Conservation (phyloP, 2,329 filamentous ascomycete genomes). For the Trichoderma semiorbis region DNA sequence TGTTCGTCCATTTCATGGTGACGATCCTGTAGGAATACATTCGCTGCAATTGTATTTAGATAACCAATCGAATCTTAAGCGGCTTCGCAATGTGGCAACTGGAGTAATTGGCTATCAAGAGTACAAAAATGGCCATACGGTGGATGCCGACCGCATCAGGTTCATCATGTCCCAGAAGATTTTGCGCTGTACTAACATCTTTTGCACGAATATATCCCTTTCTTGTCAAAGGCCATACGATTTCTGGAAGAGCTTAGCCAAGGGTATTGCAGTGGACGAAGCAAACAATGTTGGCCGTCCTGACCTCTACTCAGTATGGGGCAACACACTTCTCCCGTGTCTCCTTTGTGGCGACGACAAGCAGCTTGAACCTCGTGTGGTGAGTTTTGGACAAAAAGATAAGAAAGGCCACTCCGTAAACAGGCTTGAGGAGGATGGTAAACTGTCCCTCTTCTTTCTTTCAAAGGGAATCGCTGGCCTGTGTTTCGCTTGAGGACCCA, state of each 20-base stretch:
- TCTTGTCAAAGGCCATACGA: not conserved
- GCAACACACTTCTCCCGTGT: conserved; percentile 25
- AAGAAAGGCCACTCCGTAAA: not conserved
- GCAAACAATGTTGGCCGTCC: not conserved
- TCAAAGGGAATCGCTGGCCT: not conserved
- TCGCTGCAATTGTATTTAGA: conserved; percentile 1
- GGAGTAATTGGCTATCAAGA: not conserved
- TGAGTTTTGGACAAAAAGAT: not conserved
- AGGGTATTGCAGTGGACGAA: not conserved
- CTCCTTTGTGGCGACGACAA: conserved; percentile 24
- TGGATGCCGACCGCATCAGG: not conserved
- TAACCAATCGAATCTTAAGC: not conserved
- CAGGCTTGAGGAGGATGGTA: not conserved
- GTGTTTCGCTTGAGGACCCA: not conserved
- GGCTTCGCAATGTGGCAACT: not conserved
- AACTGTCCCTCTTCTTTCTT: not conserved
- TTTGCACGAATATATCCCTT: not conserved
- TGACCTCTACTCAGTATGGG: conserved; percentile 25
- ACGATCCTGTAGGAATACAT: conserved; percentile 15
- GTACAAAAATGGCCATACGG: not conserved
- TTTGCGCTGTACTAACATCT: not conserved
- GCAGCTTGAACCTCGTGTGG: conserved; percentile 21
- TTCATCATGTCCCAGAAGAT: not conserved
- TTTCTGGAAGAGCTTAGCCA: not conserved
- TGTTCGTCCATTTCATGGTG: not conserved